phyloP scores from a whole-genome alignment of 148 eudicot species.

The Arbutus unedo region DNA sequence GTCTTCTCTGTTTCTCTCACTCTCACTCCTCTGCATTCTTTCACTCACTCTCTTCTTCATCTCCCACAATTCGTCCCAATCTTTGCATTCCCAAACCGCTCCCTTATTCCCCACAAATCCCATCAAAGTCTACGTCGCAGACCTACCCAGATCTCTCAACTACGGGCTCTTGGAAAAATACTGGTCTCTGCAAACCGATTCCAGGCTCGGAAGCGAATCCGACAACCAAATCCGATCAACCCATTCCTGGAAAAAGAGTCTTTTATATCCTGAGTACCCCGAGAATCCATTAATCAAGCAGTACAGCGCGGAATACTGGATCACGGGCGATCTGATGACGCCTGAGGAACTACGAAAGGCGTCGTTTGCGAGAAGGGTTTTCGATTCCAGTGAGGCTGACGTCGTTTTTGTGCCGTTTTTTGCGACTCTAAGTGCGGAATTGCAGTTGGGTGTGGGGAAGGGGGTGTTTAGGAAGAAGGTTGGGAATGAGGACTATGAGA shows the following conservation, averaged over 20 bases:
- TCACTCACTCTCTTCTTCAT: conserved; percentile 43
- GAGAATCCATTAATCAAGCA: conserved; percentile 84
- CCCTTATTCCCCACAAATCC: conserved; percentile 22
- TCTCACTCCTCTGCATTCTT: conserved; percentile 40
- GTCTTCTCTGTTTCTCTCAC: conserved; percentile 38
- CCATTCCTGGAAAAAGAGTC: conserved; percentile 21
- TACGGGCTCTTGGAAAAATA: conserved; percentile 47
- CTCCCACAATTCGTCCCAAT: conserved; percentile 18
- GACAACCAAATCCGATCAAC: conserved; percentile 59
- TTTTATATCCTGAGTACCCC: conserved; percentile 50
- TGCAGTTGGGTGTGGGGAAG: conserved; percentile 66
- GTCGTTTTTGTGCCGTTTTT: conserved; percentile 91
- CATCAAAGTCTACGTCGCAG: conserved; percentile 58
- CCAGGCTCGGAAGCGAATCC: conserved; percentile 65
- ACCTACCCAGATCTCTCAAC: conserved; percentile 82
- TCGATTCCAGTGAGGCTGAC: conserved; percentile 55
- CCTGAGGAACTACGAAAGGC: conserved; percentile 36
- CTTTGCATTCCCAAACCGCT: conserved; percentile 25
- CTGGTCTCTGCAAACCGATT: conserved; percentile 63
- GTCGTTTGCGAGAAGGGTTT: conserved; percentile 74
- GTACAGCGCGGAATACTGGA: conserved; percentile 97
- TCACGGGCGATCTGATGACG: conserved; percentile 79
- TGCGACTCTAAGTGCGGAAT: conserved; percentile 84
- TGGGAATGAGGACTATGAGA: conserved; percentile 74
- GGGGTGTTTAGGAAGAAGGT: conserved; percentile 74